These are phyloP conservation scores for Stachybotrys chlorohalonatus DNA, from an alignment of 2,329 filamentous ascomycete species.

Conservation along the genomic window DNA sequence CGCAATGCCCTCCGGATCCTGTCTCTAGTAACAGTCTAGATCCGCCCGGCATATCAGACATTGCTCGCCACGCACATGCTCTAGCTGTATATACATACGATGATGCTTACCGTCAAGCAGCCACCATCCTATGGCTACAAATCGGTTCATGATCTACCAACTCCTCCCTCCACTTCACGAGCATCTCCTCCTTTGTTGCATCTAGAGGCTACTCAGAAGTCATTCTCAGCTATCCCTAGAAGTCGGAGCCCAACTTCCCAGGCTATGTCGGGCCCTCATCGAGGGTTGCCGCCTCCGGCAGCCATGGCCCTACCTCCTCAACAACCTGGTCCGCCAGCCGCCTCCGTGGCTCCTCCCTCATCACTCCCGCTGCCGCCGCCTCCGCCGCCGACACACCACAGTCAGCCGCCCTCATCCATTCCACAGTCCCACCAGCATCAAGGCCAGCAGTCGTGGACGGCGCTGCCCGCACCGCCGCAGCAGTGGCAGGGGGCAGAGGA, in stretches of 20 bases:
- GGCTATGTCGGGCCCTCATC: conserved; percentile 61
- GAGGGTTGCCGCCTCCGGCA: conserved; percentile 60
- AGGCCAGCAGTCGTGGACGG: neutral
- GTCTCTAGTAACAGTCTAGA: neutral
- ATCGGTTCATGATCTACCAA: conserved; percentile 54
- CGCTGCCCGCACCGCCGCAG: conserved; percentile 52
- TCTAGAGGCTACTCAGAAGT: conserved; percentile 36
- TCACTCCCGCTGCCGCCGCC: conserved; percentile 18
- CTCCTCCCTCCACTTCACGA: conserved; percentile 46
- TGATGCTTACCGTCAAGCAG: conserved; percentile 55
- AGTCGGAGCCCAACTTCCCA: conserved; percentile 39
- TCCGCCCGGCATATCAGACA: neutral
- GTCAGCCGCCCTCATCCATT: conserved; percentile 11
- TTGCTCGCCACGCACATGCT: conserved; percentile 12
- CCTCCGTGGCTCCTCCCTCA: conserved; percentile 13
- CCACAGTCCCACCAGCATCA: neutral
- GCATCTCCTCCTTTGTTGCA: conserved; percentile 44
- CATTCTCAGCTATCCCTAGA: conserved; percentile 26
- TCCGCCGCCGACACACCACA: conserved; percentile 16
- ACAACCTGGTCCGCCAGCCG: conserved; percentile 19
- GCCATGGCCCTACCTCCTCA: conserved; percentile 52
- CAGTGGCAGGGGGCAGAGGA: conserved; percentile 62
- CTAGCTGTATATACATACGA: conserved; percentile 24
- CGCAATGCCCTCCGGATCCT: conserved; percentile 2
- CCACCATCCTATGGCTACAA: conserved; percentile 49